Base-by-base conservation (phyloP, 1,284 basidiomycete genomes). In the Apiotrichum porosum region DNA sequence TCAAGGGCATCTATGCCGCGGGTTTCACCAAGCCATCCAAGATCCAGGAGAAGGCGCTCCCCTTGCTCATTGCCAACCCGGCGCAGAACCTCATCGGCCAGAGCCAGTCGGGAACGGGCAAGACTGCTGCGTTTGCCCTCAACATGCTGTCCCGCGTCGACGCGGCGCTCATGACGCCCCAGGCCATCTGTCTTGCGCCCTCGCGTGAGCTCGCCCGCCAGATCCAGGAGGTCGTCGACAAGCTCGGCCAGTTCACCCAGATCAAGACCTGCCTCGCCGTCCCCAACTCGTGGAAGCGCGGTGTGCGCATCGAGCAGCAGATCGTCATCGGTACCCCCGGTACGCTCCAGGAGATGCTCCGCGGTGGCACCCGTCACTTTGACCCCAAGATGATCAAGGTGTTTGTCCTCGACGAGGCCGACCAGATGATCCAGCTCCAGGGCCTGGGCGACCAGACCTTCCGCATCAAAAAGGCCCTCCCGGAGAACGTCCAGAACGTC, bases 81-180 rank as follows among this genome's bases (percentile, higher is more conserved):
- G 87, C 93, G 8, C 85, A 85, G 49, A 98, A 98, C 75, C 94
- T 98, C 85, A 98, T 98, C 71, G 95, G 92, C 10, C 95, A 99
- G 76, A 97, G 92, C 41, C 95, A 99, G 71, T 98, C 95, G 21
- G 95, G 95, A 35, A 99, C 95, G 9, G 95, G 95, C 48, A 99
- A 99, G 78, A 98, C 95, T 4, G 95, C 95, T 6, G 95, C 95
- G 3, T 99, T 99, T 70, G 88, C 93, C 13, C 79, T 99, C 46
- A 93, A 93, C 23, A 98, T 99, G 93, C 81, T 98, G 19, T 92
- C 86, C 66, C 84, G 94, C 30, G 81, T 98, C 49, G 91, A 97
- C 73, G 91, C 86, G 62, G 79, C 81, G 28, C 76, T 85, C 48
- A 81, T 86, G 58, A 85, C 86, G 57, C 86, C 92, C 31, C 95